Base-by-base conservation (phyloP, 805 yeast genomes). In the Candida pini region DNA sequence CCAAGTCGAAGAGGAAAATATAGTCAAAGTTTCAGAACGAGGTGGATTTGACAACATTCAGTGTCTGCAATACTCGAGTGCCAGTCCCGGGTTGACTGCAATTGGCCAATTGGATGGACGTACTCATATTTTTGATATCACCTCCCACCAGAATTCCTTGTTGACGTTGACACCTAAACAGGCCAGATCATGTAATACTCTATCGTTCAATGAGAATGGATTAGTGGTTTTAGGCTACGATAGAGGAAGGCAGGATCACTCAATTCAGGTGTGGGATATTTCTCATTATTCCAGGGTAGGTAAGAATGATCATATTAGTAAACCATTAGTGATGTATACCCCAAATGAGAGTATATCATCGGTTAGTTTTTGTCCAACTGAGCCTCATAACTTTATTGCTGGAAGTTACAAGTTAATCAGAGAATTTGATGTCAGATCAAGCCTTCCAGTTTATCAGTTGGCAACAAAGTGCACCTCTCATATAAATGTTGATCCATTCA, bases 201-300 rank as follows among this genome's bases (percentile, higher is more conserved):
- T 87, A 2, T 71, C 89, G 1, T 82, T 88, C 59, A 84, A 76
- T 51, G 63, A 68, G 18, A 63, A 66, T 20, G 82, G 82, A 1
- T 56, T 82, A 20, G 63, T 88, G 4, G 95, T 86, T 0, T 75
- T 81, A 24, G 95, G 94, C 1, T 70, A 80, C 38, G 96, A 87
- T 43, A 74, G 85, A 44, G 80, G 81, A 15, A 68, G 88, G 34
- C 84, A 76, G 43, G 94, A 84, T 47, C 73, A 76, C 39, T 78
- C 90, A 16, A 60, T 89, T 28, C 82, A 82, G 44, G 66, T 89
- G 4, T 89, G 92, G 89, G 87, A 86, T 52, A 65, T 84, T 4
- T 75, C 73, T 36, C 78, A 77, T 45, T 81, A 76, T 41, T 62
- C 74, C 1, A 57, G 65, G 30, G 56, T 56, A 28, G 62, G 69